Base-by-base conservation (phyloP, 768 basidiomycete genomes). In the Lactarius pseudohatsudake region DNA sequence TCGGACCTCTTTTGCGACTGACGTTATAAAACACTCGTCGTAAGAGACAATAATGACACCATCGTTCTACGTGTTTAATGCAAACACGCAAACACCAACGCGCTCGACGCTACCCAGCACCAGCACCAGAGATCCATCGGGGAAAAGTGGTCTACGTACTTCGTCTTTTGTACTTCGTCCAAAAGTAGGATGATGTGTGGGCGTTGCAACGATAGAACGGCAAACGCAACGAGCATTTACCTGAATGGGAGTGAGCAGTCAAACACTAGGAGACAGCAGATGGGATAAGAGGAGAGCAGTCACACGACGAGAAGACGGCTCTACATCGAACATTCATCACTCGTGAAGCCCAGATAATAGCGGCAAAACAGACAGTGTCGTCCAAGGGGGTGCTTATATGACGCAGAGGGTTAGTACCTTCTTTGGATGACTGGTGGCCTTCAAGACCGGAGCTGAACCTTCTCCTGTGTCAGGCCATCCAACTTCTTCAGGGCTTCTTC, bases 141-240 rank as follows among this genome's bases (percentile, higher is more conserved):
- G 22, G 59, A 45, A 69, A 59, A 4, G 72, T 65, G 30, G 30
- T 5, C 30, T 30, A 30, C 30, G 30, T 30, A 90, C 92, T 84
- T 99, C 96, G 76, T 99, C 76, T n/a, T n/a, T n/a, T n/a, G 30
- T 30, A 90, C 92, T 84, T 99, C 96, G 76, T 99, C 76, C 93
- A 36, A 99, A 69, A 98, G 79, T 68, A 99, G 78, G 67, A 99
- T 85, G 75, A 75, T 99, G 97, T 99, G 97, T 13, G 97, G 97
- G 64, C 85, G 85, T 76, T 90, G 90, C 73, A 97, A 78, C 53
- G 92, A 95, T 57, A 96, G 76, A n/a, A 88, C 82, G 2, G 95
- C 87, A 77, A 98, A 98, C 1, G 95, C 94, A 16, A 98, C 26
- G 26, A 18, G 63, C 36, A 38, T 6, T 30, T 30, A 30, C 30